Percentiles rank a stretch among this genome's conserved stretches.
These are phyloP conservation scores for Cryptosporidium viatorum DNA, from an alignment of 169 alveolate genomes.

Conservation along the genomic window DNA sequence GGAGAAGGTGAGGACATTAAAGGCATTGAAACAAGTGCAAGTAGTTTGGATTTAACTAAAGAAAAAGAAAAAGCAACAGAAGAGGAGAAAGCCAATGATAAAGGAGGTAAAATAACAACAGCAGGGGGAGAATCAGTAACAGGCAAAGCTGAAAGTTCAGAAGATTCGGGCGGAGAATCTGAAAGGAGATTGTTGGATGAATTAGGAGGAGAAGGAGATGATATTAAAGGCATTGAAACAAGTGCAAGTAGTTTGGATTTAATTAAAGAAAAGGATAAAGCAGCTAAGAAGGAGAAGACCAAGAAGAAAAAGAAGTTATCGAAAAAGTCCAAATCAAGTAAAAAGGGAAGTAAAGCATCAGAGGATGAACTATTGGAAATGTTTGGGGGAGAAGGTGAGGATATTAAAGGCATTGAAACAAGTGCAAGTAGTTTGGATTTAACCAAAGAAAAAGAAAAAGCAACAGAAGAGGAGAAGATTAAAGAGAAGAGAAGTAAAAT, in stretches of 20 bases:
- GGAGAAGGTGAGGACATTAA: conserved; percentile 34
- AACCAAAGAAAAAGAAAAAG: conserved; percentile 3
- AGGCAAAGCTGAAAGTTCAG: too few species aligned
- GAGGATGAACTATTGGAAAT: conserved; percentile 12
- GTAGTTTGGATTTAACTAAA: conserved; percentile 30
- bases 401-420: conserved; percentile 9
- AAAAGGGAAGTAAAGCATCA: not conserved
- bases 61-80: conserved; percentile 7
- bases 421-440: conserved; percentile 32
- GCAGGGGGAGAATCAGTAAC: too few species aligned
- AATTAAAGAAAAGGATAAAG: conserved; percentile 1
- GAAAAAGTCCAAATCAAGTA: not conserved
- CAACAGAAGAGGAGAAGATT: not conserved
- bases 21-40: conserved; percentile 1
- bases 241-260: conserved; percentile 26
- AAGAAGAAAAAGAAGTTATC: not conserved
- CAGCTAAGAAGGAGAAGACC: not conserved
- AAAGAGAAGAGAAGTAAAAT: not conserved
- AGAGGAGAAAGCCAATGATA: not conserved
- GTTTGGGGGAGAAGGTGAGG: conserved; percentile 52
- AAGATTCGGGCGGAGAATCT: too few species aligned
- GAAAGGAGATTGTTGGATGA: not conserved
- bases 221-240: not conserved
- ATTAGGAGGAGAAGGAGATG: conserved; percentile 21
- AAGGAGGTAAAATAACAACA: not conserved